A percentile compares a stretch with the other conserved stretches of the same genome.
phyloP scores from a whole-genome alignment of 768 basidiomycete species.

The Phlebiopsis flavidoalba region DNA sequence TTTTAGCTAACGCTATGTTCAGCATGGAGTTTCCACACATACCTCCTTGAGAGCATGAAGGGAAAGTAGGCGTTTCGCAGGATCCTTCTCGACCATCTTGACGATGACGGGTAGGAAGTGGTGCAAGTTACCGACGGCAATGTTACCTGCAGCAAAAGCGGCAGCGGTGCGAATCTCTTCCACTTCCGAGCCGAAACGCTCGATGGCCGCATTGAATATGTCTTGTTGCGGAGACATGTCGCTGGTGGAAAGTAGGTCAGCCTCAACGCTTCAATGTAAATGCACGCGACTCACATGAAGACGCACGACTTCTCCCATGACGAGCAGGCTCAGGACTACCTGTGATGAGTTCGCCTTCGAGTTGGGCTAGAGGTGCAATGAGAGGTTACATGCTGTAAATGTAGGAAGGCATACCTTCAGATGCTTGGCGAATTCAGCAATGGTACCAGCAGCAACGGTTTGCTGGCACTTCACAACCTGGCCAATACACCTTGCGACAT shows the following conservation, averaged over 20 bases:
- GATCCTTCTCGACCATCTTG: slow-evolving; percentile 67
- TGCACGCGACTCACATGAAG: slow-evolving; percentile 55
- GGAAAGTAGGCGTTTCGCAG: slow-evolving; percentile 76
- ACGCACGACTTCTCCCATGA: slow-evolving; percentile 93
- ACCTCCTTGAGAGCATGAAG: slow-evolving; percentile 94
- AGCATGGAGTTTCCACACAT: slow-evolving; percentile 8
- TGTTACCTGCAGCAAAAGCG: slow-evolving; percentile 95
- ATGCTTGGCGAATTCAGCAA: slow-evolving; percentile 79
- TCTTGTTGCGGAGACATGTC: slow-evolving; percentile 81
- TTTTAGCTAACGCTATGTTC: neutral
- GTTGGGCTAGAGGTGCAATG: slow-evolving; percentile 14
- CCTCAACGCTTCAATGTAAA: neutral
- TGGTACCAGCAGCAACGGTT: slow-evolving; percentile 72
- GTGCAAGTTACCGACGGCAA: slow-evolving; percentile 88
- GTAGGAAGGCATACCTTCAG: slow-evolving; percentile 50
- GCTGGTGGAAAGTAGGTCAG: slow-evolving; percentile 33
- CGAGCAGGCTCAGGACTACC: slow-evolving; percentile 78
- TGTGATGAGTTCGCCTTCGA: slow-evolving; percentile 63
- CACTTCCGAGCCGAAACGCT: slow-evolving; percentile 69
- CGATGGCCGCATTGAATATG: slow-evolving; percentile 71
- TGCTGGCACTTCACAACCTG: slow-evolving; percentile 71
- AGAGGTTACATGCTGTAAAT: neutral
- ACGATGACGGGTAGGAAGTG: slow-evolving; percentile 85
- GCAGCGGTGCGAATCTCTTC: slow-evolving; percentile 90
- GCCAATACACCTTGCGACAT: slow-evolving; percentile 83